A percentile compares a stretch with the other conserved stretches of the same genome.
phyloP scores from a whole-genome alignment of 78 protist species.

The Speleostelium caveatum region DNA sequence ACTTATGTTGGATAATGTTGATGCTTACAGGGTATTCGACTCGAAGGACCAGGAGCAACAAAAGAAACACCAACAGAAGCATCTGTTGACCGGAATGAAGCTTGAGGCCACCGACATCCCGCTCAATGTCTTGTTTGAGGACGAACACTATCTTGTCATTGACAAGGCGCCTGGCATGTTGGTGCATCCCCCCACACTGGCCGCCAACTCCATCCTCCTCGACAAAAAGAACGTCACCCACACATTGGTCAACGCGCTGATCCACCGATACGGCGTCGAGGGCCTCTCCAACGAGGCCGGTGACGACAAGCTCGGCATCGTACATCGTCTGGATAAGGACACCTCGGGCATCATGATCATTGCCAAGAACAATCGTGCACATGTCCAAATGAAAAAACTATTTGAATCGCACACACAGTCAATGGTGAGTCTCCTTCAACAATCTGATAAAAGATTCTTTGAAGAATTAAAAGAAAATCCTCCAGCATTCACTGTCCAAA shows the following conservation, averaged over 20 bases:
- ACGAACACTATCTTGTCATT: conserved; percentile 24
- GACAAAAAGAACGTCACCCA: conserved; percentile 26
- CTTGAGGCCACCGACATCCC: conserved; percentile 32
- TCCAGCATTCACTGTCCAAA: conserved; percentile 30
- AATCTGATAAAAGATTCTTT: not conserved
- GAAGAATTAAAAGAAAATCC: conserved; percentile 11
- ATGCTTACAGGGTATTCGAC: conserved; percentile 4
- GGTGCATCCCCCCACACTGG: conserved; percentile 38
- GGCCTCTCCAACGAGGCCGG: conserved; percentile 62
- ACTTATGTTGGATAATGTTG: conserved; percentile 1
- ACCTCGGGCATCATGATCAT: conserved; percentile 20
- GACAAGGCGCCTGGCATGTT: conserved; percentile 67
- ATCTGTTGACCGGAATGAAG: not conserved
- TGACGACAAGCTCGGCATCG: conserved; percentile 51
- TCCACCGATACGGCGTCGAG: conserved; percentile 31
- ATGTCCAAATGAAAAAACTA: conserved; percentile 12
- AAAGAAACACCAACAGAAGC: not conserved
- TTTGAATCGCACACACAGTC: conserved; percentile 38
- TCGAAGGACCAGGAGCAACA: conserved; percentile 4
- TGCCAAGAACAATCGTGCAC: conserved; percentile 30
- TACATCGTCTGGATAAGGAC: conserved; percentile 25
- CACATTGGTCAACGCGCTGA: conserved; percentile 73
- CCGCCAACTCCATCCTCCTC: not conserved
- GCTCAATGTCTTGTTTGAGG: conserved; percentile 30
- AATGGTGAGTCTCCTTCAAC: not conserved